A percentile compares a stretch with the other conserved stretches of the same genome.
These are phyloP conservation scores for Ogataea parapolymorpha DNA, from an alignment of 805 yeast species.

Conservation along the genomic window DNA sequence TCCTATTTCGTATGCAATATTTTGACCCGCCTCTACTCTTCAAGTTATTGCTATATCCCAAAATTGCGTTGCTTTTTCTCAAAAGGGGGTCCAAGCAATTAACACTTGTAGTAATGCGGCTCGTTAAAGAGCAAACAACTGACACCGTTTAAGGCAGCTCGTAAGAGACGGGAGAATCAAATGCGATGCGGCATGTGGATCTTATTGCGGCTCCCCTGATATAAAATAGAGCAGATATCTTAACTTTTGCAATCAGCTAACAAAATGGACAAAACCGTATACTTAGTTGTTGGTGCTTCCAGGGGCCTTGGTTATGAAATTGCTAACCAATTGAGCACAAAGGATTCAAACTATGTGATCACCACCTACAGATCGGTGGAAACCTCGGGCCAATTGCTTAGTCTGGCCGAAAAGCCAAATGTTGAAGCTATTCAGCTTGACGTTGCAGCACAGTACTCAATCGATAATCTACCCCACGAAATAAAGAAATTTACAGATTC, in stretches of 20 bases:
- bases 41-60: too few species aligned
- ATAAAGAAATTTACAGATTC: slow-evolving; percentile 14
- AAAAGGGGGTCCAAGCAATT: too few species aligned
- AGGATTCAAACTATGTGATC: slow-evolving; percentile 3
- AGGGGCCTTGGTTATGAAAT: slow-evolving; percentile 6
- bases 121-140: too few species aligned
- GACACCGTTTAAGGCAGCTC: too few species aligned
- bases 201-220: too few species aligned
- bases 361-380: slow-evolving; percentile 1
- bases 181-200: too few species aligned
- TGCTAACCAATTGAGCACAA: slow-evolving; percentile 1
- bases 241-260: not conserved
- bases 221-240: too few species aligned
- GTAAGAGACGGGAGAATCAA: too few species aligned
- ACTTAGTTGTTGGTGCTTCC: slow-evolving; percentile 11
- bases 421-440: slow-evolving; percentile 23
- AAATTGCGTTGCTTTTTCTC: too few species aligned
- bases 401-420: slow-evolving; percentile 16
- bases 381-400: slow-evolving; percentile 12
- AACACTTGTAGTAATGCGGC: too few species aligned
- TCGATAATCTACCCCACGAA: slow-evolving; percentile 15
- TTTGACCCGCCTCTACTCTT: too few species aligned
- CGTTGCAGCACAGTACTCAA: slow-evolving; percentile 18
- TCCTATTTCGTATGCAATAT: too few species aligned
- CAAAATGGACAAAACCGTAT: not conserved